phyloP scores from a whole-genome alignment of 2,329 filamentous ascomycete genomes.

The Colletotrichum sp. region DNA sequence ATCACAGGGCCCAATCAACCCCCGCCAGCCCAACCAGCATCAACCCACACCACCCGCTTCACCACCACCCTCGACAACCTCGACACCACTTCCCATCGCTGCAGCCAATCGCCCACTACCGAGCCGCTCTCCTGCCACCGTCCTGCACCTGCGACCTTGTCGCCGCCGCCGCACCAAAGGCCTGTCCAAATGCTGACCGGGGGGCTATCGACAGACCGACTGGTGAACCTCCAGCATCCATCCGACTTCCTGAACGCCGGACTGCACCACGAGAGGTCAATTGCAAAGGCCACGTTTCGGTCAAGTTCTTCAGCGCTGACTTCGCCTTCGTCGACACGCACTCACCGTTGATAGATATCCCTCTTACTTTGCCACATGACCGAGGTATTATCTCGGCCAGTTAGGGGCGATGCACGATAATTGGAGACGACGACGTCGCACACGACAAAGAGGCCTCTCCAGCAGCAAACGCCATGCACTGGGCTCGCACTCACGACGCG shows the following conservation, averaged over 20 bases:
- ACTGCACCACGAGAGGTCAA: not conserved
- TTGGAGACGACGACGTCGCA: not conserved
- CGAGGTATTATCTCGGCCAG: not conserved
- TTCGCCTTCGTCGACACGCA: not conserved
- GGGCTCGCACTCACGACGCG: not conserved
- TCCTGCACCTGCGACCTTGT: not conserved
- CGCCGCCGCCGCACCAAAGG: not conserved
- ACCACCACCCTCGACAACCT: not conserved
- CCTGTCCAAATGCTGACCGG: not conserved
- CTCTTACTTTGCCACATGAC: not conserved
- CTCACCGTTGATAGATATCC: not conserved
- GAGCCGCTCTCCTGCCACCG: slow-evolving; percentile 4
- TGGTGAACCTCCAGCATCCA: not conserved
- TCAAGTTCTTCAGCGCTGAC: not conserved
- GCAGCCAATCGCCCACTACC: slow-evolving; percentile 9
- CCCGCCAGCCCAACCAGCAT: slow-evolving; percentile 11
- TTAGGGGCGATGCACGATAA: not conserved
- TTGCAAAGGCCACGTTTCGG: not conserved
- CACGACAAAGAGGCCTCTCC: not conserved
- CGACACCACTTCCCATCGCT: not conserved
- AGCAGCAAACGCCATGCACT: not conserved
- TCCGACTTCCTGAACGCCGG: not conserved
- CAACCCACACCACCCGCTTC: slow-evolving; percentile 9
- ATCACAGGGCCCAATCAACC: slow-evolving; percentile 22
- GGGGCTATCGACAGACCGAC: not conserved